Base-by-base conservation (phyloP, 352 stramenopile species). In the Globisporangium mamillatum region DNA sequence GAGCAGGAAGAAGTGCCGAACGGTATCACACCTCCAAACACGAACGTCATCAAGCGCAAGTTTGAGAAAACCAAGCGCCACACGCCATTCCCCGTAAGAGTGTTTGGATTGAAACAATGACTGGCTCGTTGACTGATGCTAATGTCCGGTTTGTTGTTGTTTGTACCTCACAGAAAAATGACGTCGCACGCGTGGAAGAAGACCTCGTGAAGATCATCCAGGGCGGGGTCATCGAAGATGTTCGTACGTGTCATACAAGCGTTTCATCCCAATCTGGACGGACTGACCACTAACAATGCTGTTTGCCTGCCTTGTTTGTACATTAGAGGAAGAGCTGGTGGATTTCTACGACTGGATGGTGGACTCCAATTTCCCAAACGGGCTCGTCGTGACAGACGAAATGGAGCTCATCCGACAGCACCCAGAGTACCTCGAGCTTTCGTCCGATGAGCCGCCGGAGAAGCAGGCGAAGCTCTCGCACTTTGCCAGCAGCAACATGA, bases 341-440 rank as follows among this genome's bases (percentile, higher is more conserved):
- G 87, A 94, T 63, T 96, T 89, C 41, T 91, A 87, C 67, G 86
- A 94, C 65, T 96, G 87, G 86, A 96, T 96, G 88, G 73, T 83
- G 24, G 84, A 93, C 63, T 84, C 86, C 20, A 78, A 89, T 20
- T 75, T 92, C 64, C 88, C 88, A 5, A 83, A 89, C 54, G 83
- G 83, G 0, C 77, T 92, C 46, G 80, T 81, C 32, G 78, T 94
- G 18, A 89, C 81, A 12, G 88, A 96, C 72, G 88, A 96, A 54
- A 84, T 96, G 70, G 84, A 87, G 67, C 74, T 96, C 4, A 92
- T 96, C 56, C 82, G 84, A 4, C 75, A 92, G 50, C 88, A 96
- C 44, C 87, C 87, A 4, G 85, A 93, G 75, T 95, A 95, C 61
- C 71, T 92, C 22, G 78, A 85, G 25, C 69, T 94, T 6, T 79